Percentiles rank a stretch among this genome's conserved stretches.
phyloP scores from a whole-genome alignment of 139 green algal species.

The Raphidocelis subcapitata region DNA sequence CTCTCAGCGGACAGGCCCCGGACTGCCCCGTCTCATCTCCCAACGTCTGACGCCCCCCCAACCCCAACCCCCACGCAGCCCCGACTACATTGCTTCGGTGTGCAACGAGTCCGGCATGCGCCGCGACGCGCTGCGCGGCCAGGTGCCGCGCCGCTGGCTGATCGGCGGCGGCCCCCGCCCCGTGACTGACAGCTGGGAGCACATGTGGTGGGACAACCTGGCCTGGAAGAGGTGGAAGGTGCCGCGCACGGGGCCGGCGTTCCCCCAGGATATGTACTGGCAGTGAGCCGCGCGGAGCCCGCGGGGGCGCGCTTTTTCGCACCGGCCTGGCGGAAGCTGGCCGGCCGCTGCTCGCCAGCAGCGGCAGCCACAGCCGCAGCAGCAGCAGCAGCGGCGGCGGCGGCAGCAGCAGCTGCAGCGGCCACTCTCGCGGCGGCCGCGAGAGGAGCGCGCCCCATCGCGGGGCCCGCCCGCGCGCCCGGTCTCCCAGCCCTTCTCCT shows the following conservation, averaged over 20 bases:
- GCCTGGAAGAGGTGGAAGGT: slow-evolving; percentile 82
- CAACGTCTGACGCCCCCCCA: neutral
- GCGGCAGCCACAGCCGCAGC: too few relatives aligned
- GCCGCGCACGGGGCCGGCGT: slow-evolving; percentile 56
- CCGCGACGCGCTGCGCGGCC: slow-evolving; percentile 58
- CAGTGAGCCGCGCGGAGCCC: too few relatives aligned
- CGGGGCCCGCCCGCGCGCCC: too few relatives aligned
- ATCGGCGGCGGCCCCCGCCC: slow-evolving; percentile 42
- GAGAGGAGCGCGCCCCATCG: too few relatives aligned
- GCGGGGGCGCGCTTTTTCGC: too few relatives aligned
- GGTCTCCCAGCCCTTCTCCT: too few relatives aligned
- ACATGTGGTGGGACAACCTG: slow-evolving; percentile 79
- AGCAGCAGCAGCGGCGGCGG: too few relatives aligned
- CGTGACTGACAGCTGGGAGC: slow-evolving; percentile 70
- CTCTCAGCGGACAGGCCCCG: too few relatives aligned
- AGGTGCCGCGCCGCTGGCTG: slow-evolving; percentile 58
- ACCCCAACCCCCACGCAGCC: slow-evolving; percentile 39
- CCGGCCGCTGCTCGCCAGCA: too few relatives aligned
- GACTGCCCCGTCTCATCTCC: neutral
- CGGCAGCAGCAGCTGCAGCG: too few relatives aligned
- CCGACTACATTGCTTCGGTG: slow-evolving; percentile 71
- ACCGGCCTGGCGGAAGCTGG: too few relatives aligned
- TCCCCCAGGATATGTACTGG: slow-evolving; percentile 58
- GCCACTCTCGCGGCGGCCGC: too few relatives aligned
- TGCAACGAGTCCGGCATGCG: slow-evolving; percentile 72